Evolutionary conservation across 441 rosid species (phyloP), one percentile per base, ranked within the genome.

Genomic region (Erodium texanum): DNA sequence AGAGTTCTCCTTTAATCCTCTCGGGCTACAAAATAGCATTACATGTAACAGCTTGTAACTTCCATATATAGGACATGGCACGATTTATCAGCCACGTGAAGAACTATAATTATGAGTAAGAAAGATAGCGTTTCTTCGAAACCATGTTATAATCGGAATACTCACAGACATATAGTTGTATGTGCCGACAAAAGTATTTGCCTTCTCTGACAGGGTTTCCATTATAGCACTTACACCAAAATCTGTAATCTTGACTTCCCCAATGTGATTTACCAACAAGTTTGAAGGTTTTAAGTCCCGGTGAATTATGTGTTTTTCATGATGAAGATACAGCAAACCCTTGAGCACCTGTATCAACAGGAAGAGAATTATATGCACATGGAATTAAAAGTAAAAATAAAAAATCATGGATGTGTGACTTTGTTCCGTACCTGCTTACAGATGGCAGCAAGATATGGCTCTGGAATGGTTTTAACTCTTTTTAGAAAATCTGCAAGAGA

Each of bases 111-210:
- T 8, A 36, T 36, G 43, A 36, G 6, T 4, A 27, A 27, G 29
- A 27, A 27, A 4, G 4, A 27, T n/a, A 36, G 6, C 6, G 43
- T 1, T 1, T 1, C 43, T 36, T 36, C 43, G 6, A 36, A 36
- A 36, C 43, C 50, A 68, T 50, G 74, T 65, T 0, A 56, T 15
- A 68, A 68, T 24, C 41, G 48, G 48, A 73, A 73, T 71, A 87
- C 96, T 87, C 82, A 94, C 99, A 64, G 96, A 91, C 99, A 91
- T 94, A 71, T 91, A 94, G 74, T 80, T 87, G 85, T 86, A 91
- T 24, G 97, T 94, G 64, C 99, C 99, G 11, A 91, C 86, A 76
- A 89, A 91, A 59, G 92, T 88, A 76, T 87, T 88, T 64, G 96
- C 96, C 76, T 68, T 83, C 50, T 89, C 99, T 12, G 88, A 79